These are phyloP conservation scores for Pouteria glomerata DNA, from an alignment of 148 eudicot genomes.

Conservation along the genomic window DNA sequence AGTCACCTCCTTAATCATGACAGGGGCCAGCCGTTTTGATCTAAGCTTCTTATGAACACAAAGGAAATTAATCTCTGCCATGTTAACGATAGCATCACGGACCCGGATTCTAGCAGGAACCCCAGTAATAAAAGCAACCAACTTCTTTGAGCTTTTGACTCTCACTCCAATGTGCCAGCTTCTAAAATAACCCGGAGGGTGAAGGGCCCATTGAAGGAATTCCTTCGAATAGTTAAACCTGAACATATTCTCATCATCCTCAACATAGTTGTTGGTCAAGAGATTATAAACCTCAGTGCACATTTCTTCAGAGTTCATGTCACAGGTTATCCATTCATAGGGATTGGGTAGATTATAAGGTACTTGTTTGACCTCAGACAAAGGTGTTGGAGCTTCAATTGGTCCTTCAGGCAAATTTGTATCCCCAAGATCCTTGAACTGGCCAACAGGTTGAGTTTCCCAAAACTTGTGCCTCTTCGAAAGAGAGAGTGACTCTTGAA, in stretches of 20 bases:
- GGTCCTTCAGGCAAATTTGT: constrained; percentile 61
- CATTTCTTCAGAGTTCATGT: constrained; percentile 67
- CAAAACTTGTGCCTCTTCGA: constrained; percentile 63
- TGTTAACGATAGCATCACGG: constrained; percentile 48
- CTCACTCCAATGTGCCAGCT: constrained; percentile 93
- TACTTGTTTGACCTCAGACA: constrained; percentile 65
- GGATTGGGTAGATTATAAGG: constrained; percentile 63
- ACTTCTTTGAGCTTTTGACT: constrained; percentile 63
- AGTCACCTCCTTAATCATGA: constrained; percentile 92
- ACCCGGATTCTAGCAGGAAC: constrained; percentile 77
- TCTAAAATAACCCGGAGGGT: constrained; percentile 69
- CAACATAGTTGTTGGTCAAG: constrained; percentile 72
- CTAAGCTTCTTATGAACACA: constrained; percentile 90
- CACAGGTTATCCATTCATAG: constrained; percentile 91
- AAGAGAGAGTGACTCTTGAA: constrained; percentile 60
- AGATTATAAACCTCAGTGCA: constrained; percentile 71
- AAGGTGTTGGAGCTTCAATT: constrained; percentile 54
- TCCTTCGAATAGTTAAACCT: constrained; percentile 83
- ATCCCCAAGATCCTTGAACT: constrained; percentile 59
- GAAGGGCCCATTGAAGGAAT: constrained; percentile 82
- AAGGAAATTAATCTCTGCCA: constrained; percentile 80
- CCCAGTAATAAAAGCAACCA: constrained; percentile 83
- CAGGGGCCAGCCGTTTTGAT: constrained; percentile 84
- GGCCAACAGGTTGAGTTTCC: constrained; percentile 81
- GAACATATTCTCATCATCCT: constrained; percentile 93